Evolutionary conservation across 2,329 filamentous ascomycete genomes (phyloP), one percentile per base, ranked within the genome.

Genomic region (Onygenales sp.): DNA sequence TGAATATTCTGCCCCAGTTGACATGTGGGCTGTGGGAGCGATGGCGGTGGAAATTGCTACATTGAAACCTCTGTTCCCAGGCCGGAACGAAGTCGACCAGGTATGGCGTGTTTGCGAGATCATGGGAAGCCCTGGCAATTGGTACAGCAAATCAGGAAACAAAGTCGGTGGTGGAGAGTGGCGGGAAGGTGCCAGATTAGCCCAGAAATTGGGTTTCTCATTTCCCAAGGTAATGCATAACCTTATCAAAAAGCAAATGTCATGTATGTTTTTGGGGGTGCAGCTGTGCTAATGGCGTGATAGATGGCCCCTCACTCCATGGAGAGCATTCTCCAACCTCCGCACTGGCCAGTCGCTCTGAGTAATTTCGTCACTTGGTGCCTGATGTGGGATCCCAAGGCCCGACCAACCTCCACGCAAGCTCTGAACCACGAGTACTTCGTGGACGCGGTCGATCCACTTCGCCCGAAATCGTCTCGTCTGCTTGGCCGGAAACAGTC

Each of bases 41-140:
- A 98, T 98, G 93, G 93, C 93, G 6, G 93, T 98, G 9, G 93
- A 98, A 69, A 87, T 98, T 58, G 93, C 93, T 31, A 98, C 93
- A 0, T 70, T 98, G 54, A 98, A 97, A 75, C 93, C 93, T 14
- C 76, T 98, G 9, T 98, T 98, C 77, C 93, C 93, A 9, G 93
- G 93, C 62, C 89, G 90, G 65, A 98, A 98, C 67, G 93, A 98
- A 74, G 93, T 98, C 1, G 93, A 98, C 63, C 93, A 98, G 70
- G 93, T 98, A 1, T 98, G 93, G 93, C 85, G 93, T 61, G 88
- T 98, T 0, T 98, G 93, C 67, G 93, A 98, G 69, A 95, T 98
- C 54, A 98, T 98, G 93, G 93, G 93, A 49, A 97, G 92, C 73
- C 93, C 93, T 2, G 93, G 93, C 44, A 92, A 92, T 73, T 98